These are phyloP conservation scores for Talaromyces islandicus DNA, from an alignment of 2,329 filamentous ascomycete species.

Conservation along the genomic window DNA sequence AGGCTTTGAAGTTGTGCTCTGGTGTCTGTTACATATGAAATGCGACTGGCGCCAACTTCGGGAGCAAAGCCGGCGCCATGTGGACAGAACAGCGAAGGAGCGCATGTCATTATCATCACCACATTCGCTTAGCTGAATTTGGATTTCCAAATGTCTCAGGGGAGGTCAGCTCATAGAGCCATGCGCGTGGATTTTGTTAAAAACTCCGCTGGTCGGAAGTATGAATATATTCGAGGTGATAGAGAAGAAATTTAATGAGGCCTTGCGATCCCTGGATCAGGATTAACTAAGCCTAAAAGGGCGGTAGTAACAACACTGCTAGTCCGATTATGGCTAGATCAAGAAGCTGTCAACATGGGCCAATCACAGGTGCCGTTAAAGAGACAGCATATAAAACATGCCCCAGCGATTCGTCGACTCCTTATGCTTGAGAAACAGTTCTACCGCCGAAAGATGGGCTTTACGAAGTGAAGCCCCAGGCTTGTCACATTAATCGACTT, in stretches of 20 bases:
- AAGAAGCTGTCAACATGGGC: not conserved
- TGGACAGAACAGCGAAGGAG: not conserved
- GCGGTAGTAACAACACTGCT: not conserved
- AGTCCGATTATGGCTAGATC: not conserved
- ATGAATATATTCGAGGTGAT: not conserved
- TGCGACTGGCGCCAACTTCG: not conserved
- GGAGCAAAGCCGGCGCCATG: not conserved
- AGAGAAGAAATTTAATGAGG: not conserved
- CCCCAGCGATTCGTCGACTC: not conserved
- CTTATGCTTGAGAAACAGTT: not conserved
- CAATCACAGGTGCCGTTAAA: not conserved
- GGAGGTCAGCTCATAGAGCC: not conserved
- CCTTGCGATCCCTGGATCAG: not conserved
- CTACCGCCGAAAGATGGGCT: not conserved
- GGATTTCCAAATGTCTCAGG: not conserved
- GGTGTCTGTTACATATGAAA: not conserved
- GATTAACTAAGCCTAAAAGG: not conserved
- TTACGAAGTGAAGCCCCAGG: not conserved
- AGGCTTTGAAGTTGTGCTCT: not conserved
- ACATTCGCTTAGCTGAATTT: not conserved
- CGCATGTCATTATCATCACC: not conserved
- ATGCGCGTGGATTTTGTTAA: not conserved
- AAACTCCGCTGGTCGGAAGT: not conserved
- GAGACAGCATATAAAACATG: not conserved
- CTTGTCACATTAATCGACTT: not conserved